A percentile compares a stretch with the other conserved stretches of the same genome.
Evolutionary conservation across 768 basidiomycete genomes (phyloP).

Genomic region (Leccinum disarticulatum): DNA sequence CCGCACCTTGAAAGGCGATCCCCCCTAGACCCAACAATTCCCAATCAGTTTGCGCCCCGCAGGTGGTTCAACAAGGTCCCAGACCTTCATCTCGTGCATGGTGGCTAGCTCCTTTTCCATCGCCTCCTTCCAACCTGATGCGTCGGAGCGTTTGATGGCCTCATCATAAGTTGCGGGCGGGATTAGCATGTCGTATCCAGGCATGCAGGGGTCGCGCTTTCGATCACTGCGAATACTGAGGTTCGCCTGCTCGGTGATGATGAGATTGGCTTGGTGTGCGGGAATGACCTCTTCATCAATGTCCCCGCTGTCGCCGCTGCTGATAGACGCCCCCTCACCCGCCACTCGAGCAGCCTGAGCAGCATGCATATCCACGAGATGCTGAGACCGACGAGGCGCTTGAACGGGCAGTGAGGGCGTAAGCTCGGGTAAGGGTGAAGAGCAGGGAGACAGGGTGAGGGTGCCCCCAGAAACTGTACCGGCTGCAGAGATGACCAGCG

Average conservation of each 20-base stretch:
- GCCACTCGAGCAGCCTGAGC: background rate
- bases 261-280: background rate
- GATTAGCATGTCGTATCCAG: background rate
- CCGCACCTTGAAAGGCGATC: background rate
- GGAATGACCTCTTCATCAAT: background rate
- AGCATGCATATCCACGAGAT: background rate
- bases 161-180: background rate
- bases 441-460: background rate
- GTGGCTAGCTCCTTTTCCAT: slow-evolving; percentile 2
- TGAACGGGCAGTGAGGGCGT: background rate
- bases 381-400: background rate
- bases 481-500: too few species aligned
- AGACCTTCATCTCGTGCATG: slow-evolving; percentile 11
- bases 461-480: too few species aligned
- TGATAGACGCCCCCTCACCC: background rate
- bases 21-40: slow-evolving; percentile 6
- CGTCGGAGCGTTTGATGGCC: background rate
- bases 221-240: background rate
- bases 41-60: background rate
- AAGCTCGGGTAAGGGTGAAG: background rate
- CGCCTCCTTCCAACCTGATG: background rate
- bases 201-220: background rate
- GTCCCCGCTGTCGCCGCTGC: background rate
- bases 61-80: background rate
- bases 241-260: background rate